Percentiles rank a stretch among this genome's conserved stretches.
Evolutionary conservation across 1,139 yeast species (phyloP).

Genomic region (Taphrina pruni): DNA sequence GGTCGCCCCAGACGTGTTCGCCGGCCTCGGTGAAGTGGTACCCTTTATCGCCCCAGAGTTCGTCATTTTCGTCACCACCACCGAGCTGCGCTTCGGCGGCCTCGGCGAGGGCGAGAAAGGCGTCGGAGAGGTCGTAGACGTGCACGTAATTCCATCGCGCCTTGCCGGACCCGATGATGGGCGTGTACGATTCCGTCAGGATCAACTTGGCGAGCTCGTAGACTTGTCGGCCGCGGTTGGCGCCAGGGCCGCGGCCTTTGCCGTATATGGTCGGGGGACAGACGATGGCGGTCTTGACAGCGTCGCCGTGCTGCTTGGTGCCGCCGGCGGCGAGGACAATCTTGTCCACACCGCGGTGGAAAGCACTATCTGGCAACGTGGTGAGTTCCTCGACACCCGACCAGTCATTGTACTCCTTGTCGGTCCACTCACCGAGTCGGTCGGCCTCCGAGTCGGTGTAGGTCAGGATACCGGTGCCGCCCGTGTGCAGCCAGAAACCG

Average conservation of each 20-base stretch:
- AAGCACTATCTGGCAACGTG: constrained; percentile 8
- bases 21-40: constrained; percentile 16
- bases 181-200: constrained; percentile 5
- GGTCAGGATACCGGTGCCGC: constrained; percentile 10
- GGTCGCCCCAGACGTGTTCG: constrained; percentile 13
- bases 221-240: constrained; percentile 9
- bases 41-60: constrained; percentile 9
- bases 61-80: not conserved
- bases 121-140: constrained; percentile 12
- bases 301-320: not conserved
- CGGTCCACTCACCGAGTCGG: constrained; percentile 12
- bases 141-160: constrained; percentile 18
- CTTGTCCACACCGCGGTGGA: constrained; percentile 6
- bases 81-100: not conserved
- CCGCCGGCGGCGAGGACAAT: constrained; percentile 8
- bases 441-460: constrained; percentile 10
- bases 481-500: constrained; percentile 11
- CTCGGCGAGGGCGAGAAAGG: constrained; percentile 11
- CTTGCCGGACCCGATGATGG: constrained; percentile 4
- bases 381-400: constrained; percentile 7
- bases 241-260: constrained; percentile 1
- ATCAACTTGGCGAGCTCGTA: constrained; percentile 21
- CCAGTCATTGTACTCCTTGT: constrained; percentile 15
- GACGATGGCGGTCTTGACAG: constrained; percentile 14
- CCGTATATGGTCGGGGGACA: constrained; percentile 15